These are phyloP conservation scores for Botryotinia convoluta DNA, from an alignment of 2,329 filamentous ascomycete genomes.

Conservation along the genomic window DNA sequence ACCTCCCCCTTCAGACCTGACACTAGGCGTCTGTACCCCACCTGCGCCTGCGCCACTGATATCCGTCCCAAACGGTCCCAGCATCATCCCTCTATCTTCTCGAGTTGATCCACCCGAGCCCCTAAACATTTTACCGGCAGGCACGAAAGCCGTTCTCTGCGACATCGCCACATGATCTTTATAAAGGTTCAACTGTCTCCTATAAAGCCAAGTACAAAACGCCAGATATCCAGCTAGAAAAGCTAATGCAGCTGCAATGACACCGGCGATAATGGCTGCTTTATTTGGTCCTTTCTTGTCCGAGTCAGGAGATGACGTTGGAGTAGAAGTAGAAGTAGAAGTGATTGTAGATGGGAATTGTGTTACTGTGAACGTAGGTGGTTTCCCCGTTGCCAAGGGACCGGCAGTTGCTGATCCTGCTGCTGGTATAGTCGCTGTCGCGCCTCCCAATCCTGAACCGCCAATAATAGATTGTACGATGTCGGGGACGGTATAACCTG, in stretches of 20 bases:
- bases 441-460: constrained; percentile 57
- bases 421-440: constrained; percentile 64
- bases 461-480: constrained; percentile 61
- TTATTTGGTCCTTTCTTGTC: constrained; percentile 35
- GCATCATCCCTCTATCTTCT: constrained; percentile 19
- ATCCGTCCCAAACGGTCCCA: constrained; percentile 34
- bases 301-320: constrained; percentile 26
- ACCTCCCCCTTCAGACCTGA: constrained; percentile 4
- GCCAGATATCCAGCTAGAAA: constrained; percentile 62
- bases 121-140: constrained; percentile 1
- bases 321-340: constrained; percentile 44
- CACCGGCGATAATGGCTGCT: constrained; percentile 48
- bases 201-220: constrained; percentile 72
- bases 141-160: constrained; percentile 52
- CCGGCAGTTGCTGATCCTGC: constrained; percentile 61
- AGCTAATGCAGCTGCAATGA: constrained; percentile 64
- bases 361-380: constrained; percentile 67
- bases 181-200: constrained; percentile 67
- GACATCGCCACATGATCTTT: constrained; percentile 65
- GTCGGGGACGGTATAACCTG: constrained; percentile 64
- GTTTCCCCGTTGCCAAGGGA: constrained; percentile 66
- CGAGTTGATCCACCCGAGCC: neutral
- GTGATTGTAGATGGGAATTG: constrained; percentile 53
- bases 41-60: constrained; percentile 16
- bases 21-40: constrained; percentile 9